Evolutionary conservation across 1,139 yeast species (phyloP).

Genomic region (Yamadazyma dendronema): DNA sequence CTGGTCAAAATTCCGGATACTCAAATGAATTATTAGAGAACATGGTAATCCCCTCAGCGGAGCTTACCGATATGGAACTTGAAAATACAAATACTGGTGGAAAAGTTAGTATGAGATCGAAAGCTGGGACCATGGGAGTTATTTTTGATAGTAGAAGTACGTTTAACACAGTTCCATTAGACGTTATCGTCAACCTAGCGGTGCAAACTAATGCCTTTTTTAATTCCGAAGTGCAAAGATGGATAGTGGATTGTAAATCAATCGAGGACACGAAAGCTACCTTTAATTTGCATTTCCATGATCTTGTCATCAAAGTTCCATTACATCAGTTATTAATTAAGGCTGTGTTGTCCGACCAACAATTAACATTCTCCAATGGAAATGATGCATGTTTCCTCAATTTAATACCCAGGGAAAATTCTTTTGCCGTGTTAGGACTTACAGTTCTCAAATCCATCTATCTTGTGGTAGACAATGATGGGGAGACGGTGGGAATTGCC

Average conservation of each 20-base stretch:
- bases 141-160: conserved; percentile 58
- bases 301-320: conserved; percentile 52
- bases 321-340: conserved; percentile 47
- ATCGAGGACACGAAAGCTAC: conserved; percentile 43
- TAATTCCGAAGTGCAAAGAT: conserved; percentile 44
- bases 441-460: conserved; percentile 57
- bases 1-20: conserved; percentile 8
- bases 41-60: conserved; percentile 51
- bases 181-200: conserved; percentile 62
- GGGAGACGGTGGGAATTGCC: conserved; percentile 52
- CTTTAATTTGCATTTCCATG: conserved; percentile 54
- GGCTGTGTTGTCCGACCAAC: conserved; percentile 28
- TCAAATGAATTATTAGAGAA: conserved; percentile 22
- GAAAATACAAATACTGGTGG: conserved; percentile 38
- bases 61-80: conserved; percentile 53
- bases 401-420: conserved; percentile 51
- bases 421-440: conserved; percentile 61
- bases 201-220: conserved; percentile 73
- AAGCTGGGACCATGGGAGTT: conserved; percentile 47
- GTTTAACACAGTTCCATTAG: conserved; percentile 58
- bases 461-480: conserved; percentile 67
- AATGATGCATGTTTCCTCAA: conserved; percentile 59
- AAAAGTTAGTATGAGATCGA: conserved; percentile 34
- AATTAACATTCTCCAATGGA: conserved; percentile 53
- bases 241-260: conserved; percentile 70